Base-by-base conservation (phyloP, 495 filamentous ascomycete species). In the Daldinia childiae region DNA sequence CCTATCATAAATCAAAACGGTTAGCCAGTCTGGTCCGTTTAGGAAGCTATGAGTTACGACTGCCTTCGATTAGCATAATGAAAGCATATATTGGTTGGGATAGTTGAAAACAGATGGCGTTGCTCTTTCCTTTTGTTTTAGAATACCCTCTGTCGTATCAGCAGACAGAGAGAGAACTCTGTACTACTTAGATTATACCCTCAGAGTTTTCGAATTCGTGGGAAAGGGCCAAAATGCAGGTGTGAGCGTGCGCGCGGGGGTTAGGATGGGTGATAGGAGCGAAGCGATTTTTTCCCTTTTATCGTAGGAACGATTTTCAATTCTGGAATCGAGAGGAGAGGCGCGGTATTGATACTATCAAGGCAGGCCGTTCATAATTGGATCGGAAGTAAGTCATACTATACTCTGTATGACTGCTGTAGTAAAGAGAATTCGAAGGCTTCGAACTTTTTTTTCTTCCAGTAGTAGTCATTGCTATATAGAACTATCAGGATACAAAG, bases 71-170 rank as follows among this genome's bases (percentile, higher is more conserved):
- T 62, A 69, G 63, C 58, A 69, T 73, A 66, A 73, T 69, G 71
- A 65, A 69, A 69, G 71, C 71, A 73, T 73, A 54, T 69, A 73
- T 52, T 56, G 71, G 71, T 73, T 73, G 62, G 71, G 71, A 73
- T 73, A 73, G 58, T 73, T 66, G 71, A 62, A 39, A 62, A 61
- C 64, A 64, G 58, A 69, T 52, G 71, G 71, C 71, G 71, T 73
- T 59, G 34, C 19, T 50, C 19, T 43, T 55, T 66, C 48, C 39
- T 36, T 55, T 38, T 50, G 50, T 60, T 68, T 73, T 73, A 73
- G 70, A 69, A 73, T 73, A 73, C 65, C 70, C 71, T 58, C 26
- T 43, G 62, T 54, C 62, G 62, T 58, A 64, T 62, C 62, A 45
- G 50, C 36, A 55, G 34, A 43, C 57, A 45, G 36, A 24, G 29